These are phyloP conservation scores for Hericium erinaceus DNA, from an alignment of 768 basidiomycete genomes.

Conservation along the genomic window DNA sequence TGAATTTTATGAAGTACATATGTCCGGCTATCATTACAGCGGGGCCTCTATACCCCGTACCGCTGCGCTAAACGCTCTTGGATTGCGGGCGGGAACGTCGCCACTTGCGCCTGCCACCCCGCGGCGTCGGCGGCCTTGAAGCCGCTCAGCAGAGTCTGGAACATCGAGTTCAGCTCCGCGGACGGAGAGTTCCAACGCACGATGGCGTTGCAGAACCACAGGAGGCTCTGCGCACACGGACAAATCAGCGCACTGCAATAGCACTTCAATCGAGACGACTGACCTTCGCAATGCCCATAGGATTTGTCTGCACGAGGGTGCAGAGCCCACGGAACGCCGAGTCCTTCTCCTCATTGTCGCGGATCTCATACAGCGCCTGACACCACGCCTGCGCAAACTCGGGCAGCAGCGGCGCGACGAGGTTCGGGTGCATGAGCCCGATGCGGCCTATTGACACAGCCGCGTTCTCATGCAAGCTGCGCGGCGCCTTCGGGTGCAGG, in stretches of 20 bases:
- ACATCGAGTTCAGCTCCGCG: slow-evolving; percentile 86
- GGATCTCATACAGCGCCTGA: slow-evolving; percentile 93
- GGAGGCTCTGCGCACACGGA: slow-evolving; percentile 54
- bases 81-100: slow-evolving; percentile 80
- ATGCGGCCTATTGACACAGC: slow-evolving; percentile 97
- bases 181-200: slow-evolving; percentile 94
- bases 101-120: slow-evolving; percentile 79
- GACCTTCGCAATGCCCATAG: slow-evolving; percentile 87
- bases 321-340: slow-evolving; percentile 98
- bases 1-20: background rate
- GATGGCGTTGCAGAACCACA: slow-evolving; percentile 98
- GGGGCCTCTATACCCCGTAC: slow-evolving; percentile 52
- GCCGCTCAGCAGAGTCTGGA: slow-evolving; percentile 78
- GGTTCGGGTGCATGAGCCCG: slow-evolving; percentile 81
- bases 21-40: too few relatives aligned
- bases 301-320: slow-evolving; percentile 90
- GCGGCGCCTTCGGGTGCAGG: slow-evolving; percentile 84
- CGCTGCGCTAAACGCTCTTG: slow-evolving; percentile 79
- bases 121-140: slow-evolving; percentile 84
- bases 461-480: slow-evolving; percentile 94
- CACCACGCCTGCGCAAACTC: slow-evolving; percentile 97
- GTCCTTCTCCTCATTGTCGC: slow-evolving; percentile 99
- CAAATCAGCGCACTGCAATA: slow-evolving; percentile 18
- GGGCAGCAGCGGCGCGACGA: slow-evolving; percentile 82
- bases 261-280: slow-evolving; percentile 16